These are phyloP conservation scores for Sporothrix brasiliensis DNA, from an alignment of 2,329 filamentous ascomycete species.

Conservation along the genomic window DNA sequence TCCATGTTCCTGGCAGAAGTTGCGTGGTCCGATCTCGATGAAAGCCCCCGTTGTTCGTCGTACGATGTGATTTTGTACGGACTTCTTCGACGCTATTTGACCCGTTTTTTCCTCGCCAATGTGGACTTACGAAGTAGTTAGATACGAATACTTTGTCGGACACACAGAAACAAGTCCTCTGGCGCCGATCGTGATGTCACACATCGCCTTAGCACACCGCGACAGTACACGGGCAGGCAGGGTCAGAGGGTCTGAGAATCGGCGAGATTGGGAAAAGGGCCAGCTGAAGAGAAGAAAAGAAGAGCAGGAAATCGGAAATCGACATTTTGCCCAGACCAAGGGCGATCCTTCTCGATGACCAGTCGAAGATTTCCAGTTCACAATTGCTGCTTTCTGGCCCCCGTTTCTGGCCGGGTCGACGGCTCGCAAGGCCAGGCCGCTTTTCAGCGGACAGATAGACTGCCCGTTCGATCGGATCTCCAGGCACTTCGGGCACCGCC, in stretches of 20 bases:
- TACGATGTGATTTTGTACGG: not conserved
- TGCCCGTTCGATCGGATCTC: not conserved
- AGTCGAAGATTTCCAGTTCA: not conserved
- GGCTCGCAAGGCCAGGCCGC: not conserved
- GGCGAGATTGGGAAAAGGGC: not conserved
- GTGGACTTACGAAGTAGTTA: no score
- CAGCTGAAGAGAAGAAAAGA: not conserved
- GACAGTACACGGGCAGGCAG: not conserved
- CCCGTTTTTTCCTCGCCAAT: not conserved
- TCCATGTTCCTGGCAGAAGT: not conserved
- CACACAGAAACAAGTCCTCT: not conserved
- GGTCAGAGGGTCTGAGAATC: not conserved
- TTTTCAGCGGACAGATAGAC: conserved; percentile 22
- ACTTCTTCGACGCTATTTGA: not conserved
- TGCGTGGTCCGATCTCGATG: conserved; percentile 3
- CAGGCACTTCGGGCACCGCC: not conserved
- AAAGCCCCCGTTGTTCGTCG: not conserved
- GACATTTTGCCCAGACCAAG: not conserved
- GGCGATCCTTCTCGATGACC: not conserved
- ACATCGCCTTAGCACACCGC: not conserved
- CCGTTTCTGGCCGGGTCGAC: conserved; percentile 4
- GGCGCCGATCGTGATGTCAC: conserved; percentile 32
- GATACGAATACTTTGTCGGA: not conserved
- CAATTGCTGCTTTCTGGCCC: not conserved
- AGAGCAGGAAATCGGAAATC: conserved; percentile 9